These are phyloP conservation scores for Neurospora crassa DNA, from an alignment of 2,329 filamentous ascomycete species.

Conservation along the genomic window DNA sequence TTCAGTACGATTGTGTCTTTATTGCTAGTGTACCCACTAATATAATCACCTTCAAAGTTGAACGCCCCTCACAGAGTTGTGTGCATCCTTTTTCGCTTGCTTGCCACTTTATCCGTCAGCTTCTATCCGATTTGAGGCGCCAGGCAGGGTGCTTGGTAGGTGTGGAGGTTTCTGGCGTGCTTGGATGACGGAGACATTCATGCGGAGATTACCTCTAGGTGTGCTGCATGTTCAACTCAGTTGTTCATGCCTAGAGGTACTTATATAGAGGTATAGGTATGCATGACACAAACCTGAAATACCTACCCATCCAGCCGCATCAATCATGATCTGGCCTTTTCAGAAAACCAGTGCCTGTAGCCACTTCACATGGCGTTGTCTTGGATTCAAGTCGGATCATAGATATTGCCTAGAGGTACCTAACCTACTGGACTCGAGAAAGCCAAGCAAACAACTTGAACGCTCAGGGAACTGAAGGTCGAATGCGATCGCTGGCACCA, in stretches of 20 bases:
- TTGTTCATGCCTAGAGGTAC: neutral
- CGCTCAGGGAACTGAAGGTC: neutral
- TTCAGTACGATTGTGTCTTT: neutral
- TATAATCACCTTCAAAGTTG: neutral
- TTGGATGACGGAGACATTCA: neutral
- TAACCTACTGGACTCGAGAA: neutral
- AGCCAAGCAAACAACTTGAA: neutral
- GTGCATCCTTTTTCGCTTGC: neutral
- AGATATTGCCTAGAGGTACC: neutral
- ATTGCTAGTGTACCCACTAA: neutral
- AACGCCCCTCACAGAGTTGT: neutral
- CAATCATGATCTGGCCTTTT: neutral
- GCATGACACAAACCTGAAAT: no score
- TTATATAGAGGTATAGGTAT: no score
- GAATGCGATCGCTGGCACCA: neutral
- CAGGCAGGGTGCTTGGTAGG: neutral
- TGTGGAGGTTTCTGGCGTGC: no score
- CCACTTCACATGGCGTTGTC: neutral
- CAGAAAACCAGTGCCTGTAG: neutral
- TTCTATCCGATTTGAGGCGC: neutral
- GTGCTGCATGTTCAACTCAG: neutral
- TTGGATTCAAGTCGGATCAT: neutral
- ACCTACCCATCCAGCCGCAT: no score
- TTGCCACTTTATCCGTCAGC: neutral
- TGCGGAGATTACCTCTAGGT: neutral